Evolutionary conservation across 805 yeast genomes (phyloP), one percentile per base, ranked within the genome.

Genomic region (Lachancea fermentati): DNA sequence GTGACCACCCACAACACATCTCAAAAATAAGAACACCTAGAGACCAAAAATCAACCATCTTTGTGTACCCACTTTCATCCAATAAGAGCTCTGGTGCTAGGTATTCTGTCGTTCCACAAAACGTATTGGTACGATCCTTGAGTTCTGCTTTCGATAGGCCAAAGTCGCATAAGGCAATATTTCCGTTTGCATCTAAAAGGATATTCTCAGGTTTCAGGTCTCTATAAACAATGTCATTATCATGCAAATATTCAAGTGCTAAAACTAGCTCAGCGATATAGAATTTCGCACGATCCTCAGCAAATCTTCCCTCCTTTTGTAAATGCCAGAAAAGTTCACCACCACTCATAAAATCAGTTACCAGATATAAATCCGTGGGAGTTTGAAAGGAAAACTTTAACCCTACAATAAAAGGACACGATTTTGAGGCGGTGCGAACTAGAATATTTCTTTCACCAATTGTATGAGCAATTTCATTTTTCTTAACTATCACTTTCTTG

Each of bases 1-100:
- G 98, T 4, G 96, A 85, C 98, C 97, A 93, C 37, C 98, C 98
- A 68, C 97, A 93, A 65, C 97, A 89, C 98, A 93, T 93, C 68
- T 93, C 98, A 65, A 93, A 93, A 34, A 93, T 88, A 43, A 93
- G 70, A 18, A 93, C 98, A 45, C 98, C 98, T 43, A 93, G 69
- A 2, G 97, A 89, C 98, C 98, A 93, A 55, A 93, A 93, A 63
- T 93, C 98, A 46, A 93, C 98, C 97, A 93, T 91, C 65, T 89
- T 88, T 29, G 97, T 93, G 67, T 93, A 93, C 13, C 98, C 98
- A 40, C 85, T 76, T 63, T 93, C 98, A 66, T 93, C 97, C 39
- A 93, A 72, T 51, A 93, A 71, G 13, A 93, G 94, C 64, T 93
- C 98, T 2, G 98, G 98, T 0, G 98, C 98, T 48, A 93, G 72